Evolutionary conservation across 148 eudicot genomes (phyloP), one percentile per base, ranked within the genome.

Genomic region (Vaccinium darrowii): DNA sequence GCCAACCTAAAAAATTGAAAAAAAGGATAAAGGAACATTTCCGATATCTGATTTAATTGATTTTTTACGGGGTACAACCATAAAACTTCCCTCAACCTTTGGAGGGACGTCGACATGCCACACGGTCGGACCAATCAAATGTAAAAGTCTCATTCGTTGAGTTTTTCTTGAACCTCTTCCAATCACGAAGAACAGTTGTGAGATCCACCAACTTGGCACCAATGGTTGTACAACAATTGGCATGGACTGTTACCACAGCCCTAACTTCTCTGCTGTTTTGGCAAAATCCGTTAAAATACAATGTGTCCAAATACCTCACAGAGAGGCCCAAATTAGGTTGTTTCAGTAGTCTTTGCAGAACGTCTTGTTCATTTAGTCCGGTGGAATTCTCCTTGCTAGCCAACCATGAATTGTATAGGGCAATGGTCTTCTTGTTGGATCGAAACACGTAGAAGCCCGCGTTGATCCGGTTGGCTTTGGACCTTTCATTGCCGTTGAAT

Each of bases 301-400:
- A 43, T 7, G 98, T 91, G 19, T 92, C 88, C 27, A 95, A 88
- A 33, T 86, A 93, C 60, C 86, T 88, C 5, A 81, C 87, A 3
- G 19, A 85, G 1, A 96, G 54, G 2, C 84, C 89, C 4, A 92
- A 62, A 8, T 87, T 43, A 1, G 93, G 93, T 4, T 83, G 10
- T 21, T 54, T 21, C 23, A 60, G 81, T 49, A 96, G 72, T 0
- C 81, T 83, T 36, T 81, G 85, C 30, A 96, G 81, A 36, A 94
- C 98, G 43, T 93, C 96, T 85, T 96, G 98, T 57, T 96, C 98
- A 79, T 96, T 96, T 65, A 83, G 14, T 0, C 94, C 94, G 0
- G 85, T 88, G 0, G 92, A 89, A 56, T 86, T 92, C 49, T 94
- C 87, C 86, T 92, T 94, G 8, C 33, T 60, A 3, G n/a, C 89